Evolutionary conservation across 305 asterid species (phyloP).

Genomic region (Fraxinus platypoda): DNA sequence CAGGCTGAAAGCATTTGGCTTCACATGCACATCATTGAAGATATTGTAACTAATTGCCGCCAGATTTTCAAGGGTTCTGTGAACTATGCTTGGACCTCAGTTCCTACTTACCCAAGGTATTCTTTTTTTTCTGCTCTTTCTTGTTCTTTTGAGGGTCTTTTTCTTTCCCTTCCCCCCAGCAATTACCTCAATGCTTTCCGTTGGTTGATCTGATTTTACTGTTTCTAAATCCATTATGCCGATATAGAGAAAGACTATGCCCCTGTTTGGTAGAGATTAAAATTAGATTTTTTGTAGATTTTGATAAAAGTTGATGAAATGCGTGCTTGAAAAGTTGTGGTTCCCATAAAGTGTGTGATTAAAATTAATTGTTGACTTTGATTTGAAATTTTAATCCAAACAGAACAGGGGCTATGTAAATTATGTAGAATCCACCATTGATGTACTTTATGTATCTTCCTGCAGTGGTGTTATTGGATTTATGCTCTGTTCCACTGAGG

Average conservation of each 20-base stretch:
- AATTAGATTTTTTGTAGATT: too few species aligned
- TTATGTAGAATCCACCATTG: neutral
- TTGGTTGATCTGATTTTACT: neutral
- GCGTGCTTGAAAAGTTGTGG: too few species aligned
- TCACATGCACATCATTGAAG: slow-evolving; percentile 98
- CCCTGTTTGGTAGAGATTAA: too few species aligned
- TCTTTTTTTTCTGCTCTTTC: slow-evolving; percentile 9
- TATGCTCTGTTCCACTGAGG: slow-evolving; percentile 60
- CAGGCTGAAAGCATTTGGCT: slow-evolving; percentile 99
- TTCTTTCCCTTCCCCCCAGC: neutral
- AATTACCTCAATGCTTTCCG: neutral
- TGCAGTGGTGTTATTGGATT: slow-evolving; percentile 54
- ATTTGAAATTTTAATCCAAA: too few species aligned
- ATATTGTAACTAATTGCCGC: slow-evolving; percentile 79
- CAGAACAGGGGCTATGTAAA: too few species aligned
- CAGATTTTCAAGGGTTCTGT: slow-evolving; percentile 94
- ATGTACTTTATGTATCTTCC: neutral
- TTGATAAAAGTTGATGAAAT: too few species aligned
- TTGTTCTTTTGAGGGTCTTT: neutral
- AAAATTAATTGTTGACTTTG: neutral
- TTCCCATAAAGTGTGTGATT: too few species aligned
- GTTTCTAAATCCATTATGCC: neutral
- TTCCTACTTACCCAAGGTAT: slow-evolving; percentile 95
- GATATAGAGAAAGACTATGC: neutral
- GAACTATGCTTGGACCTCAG: slow-evolving; percentile 97